These are phyloP conservation scores for Saccharomycopsis synnaedendra DNA, from an alignment of 805 yeast species.

Conservation along the genomic window DNA sequence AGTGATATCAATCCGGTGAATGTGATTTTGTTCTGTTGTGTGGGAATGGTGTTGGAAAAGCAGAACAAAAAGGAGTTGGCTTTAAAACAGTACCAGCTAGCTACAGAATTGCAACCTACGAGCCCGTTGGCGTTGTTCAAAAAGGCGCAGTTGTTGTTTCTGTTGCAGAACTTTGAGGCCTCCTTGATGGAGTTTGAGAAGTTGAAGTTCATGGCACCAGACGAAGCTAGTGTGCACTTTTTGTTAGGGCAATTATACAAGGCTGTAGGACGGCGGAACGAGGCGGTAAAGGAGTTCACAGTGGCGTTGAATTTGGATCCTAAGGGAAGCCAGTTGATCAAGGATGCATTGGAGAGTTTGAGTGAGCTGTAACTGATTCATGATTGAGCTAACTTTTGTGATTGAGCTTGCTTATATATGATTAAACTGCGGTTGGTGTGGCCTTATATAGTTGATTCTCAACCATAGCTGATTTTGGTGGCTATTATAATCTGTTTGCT, in stretches of 20 bases:
- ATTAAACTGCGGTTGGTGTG: no score
- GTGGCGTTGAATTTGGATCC: constrained; percentile 88
- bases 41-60: constrained; percentile 87
- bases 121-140: constrained; percentile 82
- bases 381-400: background rate
- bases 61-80: constrained; percentile 61
- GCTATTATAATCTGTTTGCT: no score
- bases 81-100: constrained; percentile 68
- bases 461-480: no score
- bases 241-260: constrained; percentile 80
- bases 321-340: constrained; percentile 74
- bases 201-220: constrained; percentile 72
- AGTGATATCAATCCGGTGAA: constrained; percentile 83
- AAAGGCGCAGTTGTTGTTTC: constrained; percentile 70
- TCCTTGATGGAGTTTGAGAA: constrained; percentile 69
- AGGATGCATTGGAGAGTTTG: constrained; percentile 65
- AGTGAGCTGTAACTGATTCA: constrained; percentile 7
- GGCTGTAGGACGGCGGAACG: constrained; percentile 56
- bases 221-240: constrained; percentile 90
- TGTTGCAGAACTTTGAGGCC: constrained; percentile 56
- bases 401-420: background rate
- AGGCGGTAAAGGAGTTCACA: constrained; percentile 79
- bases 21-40: constrained; percentile 80
- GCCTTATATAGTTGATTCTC: no score
- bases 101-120: constrained; percentile 72